phyloP scores from a whole-genome alignment of 2,329 filamentous ascomycete genomes.

The Botrytis medusae region DNA sequence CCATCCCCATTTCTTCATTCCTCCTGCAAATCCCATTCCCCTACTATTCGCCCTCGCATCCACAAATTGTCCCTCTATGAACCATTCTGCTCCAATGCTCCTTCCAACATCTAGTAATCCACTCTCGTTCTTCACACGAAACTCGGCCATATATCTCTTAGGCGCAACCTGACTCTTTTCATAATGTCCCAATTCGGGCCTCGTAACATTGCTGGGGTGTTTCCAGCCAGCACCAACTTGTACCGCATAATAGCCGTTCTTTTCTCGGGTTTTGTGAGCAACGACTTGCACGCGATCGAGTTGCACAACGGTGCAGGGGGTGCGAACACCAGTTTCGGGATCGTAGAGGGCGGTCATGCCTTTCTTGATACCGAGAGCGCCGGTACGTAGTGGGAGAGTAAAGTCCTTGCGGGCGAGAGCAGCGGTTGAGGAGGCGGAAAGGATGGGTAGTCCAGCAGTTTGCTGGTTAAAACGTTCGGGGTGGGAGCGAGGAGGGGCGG shows the following conservation, averaged over 20 bases:
- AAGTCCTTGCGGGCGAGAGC: conserved; percentile 58
- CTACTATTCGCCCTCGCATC: conserved; percentile 77
- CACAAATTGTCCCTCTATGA: conserved; percentile 84
- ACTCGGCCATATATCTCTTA: conserved; percentile 82
- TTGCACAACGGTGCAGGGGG: conserved; percentile 88
- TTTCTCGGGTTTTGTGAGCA: conserved; percentile 75
- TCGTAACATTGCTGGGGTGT: conserved; percentile 72
- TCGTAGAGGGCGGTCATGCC: conserved; percentile 94
- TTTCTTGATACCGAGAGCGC: conserved; percentile 84
- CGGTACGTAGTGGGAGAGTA: conserved; percentile 68
- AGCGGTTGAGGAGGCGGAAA: conserved; percentile 58
- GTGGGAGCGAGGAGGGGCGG: conserved; percentile 51
- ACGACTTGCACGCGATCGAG: conserved; percentile 90
- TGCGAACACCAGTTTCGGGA: conserved; percentile 69
- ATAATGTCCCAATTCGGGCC: conserved; percentile 84
- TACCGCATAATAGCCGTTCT: conserved; percentile 91
- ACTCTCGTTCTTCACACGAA: conserved; percentile 71
- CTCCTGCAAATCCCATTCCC: conserved; percentile 93
- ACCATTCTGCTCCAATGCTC: conserved; percentile 82
- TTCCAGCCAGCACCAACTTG: conserved; percentile 81
- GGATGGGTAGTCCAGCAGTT: conserved; percentile 55
- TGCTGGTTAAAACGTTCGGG: conserved; percentile 58
- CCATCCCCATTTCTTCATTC: conserved; percentile 96
- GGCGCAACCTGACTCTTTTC: conserved; percentile 77
- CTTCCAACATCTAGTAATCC: conserved; percentile 77